Evolutionary conservation across 495 filamentous ascomycete genomes (phyloP).

Genomic region (Penicillium desertorum): DNA sequence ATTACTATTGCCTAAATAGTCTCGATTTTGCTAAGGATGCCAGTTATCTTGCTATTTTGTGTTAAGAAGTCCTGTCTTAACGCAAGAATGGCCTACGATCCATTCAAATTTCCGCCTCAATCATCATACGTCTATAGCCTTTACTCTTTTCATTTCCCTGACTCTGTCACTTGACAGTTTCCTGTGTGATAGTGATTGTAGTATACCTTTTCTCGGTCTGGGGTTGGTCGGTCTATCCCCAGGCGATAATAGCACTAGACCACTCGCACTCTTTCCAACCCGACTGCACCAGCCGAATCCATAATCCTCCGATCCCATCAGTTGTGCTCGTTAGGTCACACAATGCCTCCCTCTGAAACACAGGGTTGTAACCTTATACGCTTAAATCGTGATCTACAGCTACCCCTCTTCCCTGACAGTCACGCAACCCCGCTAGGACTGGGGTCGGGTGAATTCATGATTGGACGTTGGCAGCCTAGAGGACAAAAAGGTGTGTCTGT

Average conservation of each 20-base stretch:
- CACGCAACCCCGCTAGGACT: conserved; percentile 11
- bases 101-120: background rate
- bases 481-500: background rate
- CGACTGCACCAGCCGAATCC: conserved; percentile 17
- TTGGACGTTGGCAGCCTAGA: conserved; percentile 4
- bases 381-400: conserved; percentile 9
- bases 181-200: conserved; percentile 20
- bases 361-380: conserved; percentile 21
- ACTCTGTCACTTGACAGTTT: conserved; percentile 19
- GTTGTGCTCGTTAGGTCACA: conserved; percentile 13
- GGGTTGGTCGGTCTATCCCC: background rate
- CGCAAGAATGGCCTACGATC: background rate
- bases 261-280: conserved; percentile 17
- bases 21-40: background rate
- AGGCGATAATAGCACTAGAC: background rate
- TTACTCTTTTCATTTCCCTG: background rate
- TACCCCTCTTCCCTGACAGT: conserved; percentile 8
- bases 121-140: background rate
- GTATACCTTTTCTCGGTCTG: background rate
- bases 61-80: background rate
- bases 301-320: conserved; percentile 32
- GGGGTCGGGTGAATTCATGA: conserved; percentile 16
- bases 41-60: background rate
- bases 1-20: conserved; percentile 1
- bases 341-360: conserved; percentile 15